phyloP scores from a whole-genome alignment of 495 filamentous ascomycete species.

The Mytilinidion resinicola region DNA sequence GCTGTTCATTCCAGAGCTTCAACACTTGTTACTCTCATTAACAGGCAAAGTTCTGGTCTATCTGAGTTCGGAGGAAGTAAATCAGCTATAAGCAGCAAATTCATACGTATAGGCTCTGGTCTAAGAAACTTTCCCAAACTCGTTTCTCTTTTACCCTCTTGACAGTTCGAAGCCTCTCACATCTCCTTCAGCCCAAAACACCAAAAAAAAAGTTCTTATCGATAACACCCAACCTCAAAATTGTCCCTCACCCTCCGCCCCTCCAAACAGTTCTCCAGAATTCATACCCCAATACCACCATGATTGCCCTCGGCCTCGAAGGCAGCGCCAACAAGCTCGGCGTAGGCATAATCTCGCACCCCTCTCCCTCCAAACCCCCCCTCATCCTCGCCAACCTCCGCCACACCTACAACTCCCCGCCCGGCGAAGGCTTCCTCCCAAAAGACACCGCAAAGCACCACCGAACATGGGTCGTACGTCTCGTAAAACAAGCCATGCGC shows the following conservation, averaged over 20 bases:
- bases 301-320: constrained; percentile 90
- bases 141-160: too few relatives aligned
- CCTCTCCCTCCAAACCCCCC: constrained; percentile 45
- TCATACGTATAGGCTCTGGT: too few relatives aligned
- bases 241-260: not conserved
- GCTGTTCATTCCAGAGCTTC: too few relatives aligned
- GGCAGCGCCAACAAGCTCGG: constrained; percentile 97
- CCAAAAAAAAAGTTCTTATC: constrained; percentile 8
- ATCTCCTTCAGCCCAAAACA: not conserved
- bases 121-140: too few relatives aligned
- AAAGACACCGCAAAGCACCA: constrained; percentile 95
- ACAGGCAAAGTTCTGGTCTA: too few relatives aligned
- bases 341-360: constrained; percentile 85
- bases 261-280: not conserved
- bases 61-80: too few relatives aligned
- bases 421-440: constrained; percentile 89
- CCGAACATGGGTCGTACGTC: constrained; percentile 70
- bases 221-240: constrained; percentile 8
- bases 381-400: constrained; percentile 87
- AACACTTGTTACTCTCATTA: not conserved
- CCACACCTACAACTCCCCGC: constrained; percentile 86
- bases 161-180: too few relatives aligned
- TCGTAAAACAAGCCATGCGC: constrained; percentile 69
- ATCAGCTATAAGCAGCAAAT: too few relatives aligned
- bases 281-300: constrained; percentile 30